Evolutionary conservation across 371 early-diverging fungal species (phyloP).

Genomic region (Mortierella sp.): DNA sequence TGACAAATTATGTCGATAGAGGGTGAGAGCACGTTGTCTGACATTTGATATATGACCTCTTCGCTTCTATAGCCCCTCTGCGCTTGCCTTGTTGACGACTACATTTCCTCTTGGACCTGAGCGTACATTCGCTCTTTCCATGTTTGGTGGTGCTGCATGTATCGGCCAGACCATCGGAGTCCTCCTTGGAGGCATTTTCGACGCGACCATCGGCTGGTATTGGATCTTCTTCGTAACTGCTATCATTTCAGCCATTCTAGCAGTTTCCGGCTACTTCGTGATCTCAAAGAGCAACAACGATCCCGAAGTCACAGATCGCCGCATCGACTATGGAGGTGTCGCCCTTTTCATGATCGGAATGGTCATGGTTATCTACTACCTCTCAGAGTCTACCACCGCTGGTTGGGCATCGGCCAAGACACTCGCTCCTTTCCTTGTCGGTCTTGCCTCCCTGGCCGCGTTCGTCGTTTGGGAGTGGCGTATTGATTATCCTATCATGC

Average conservation of each 20-base stretch:
- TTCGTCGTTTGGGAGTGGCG: constrained; percentile 55
- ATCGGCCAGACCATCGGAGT: constrained; percentile 48
- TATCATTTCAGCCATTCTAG: constrained; percentile 24
- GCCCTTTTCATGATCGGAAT: constrained; percentile 36
- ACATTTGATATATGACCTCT: no score
- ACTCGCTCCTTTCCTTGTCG: constrained; percentile 48
- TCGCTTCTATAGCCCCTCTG: constrained; percentile 32
- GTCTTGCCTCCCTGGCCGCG: constrained; percentile 30
- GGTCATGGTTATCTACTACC: constrained; percentile 35
- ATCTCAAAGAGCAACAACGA: constrained; percentile 25
- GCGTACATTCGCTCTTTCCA: constrained; percentile 43
- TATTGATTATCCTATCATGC: constrained; percentile 55
- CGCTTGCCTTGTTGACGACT: constrained; percentile 31
- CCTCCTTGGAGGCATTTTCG: constrained; percentile 44
- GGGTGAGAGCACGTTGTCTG: no score
- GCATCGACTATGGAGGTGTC: constrained; percentile 32
- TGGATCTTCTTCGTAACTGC: constrained; percentile 47
- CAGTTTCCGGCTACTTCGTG: constrained; percentile 28
- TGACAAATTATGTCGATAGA: no score
- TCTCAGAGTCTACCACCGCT: constrained; percentile 25
- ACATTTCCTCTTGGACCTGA: constrained; percentile 35
- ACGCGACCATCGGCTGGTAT: constrained; percentile 47
- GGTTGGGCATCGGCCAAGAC: constrained; percentile 46
- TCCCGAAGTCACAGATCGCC: constrained; percentile 18
- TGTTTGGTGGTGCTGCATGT: constrained; percentile 43